Evolutionary conservation across 345 rosid species (phyloP).

Genomic region (Heritiera littoralis): DNA sequence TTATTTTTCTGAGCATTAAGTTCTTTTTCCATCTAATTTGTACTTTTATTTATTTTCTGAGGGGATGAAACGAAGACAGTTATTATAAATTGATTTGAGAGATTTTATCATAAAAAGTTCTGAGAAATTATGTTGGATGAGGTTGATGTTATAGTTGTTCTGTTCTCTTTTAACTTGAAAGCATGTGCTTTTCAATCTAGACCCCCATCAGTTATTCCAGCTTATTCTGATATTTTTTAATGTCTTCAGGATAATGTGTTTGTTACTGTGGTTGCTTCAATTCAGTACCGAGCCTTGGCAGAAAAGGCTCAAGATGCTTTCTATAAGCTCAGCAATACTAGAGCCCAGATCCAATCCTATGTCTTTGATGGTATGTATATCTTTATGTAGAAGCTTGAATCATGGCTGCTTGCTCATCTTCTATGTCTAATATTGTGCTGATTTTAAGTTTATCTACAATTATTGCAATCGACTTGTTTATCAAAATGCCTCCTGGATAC

Average conservation of each 20-base stretch:
- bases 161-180: background rate
- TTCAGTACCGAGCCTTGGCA: constrained; percentile 50
- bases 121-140: background rate
- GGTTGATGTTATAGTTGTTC: background rate
- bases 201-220: background rate
- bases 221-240: background rate
- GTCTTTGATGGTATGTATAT: constrained; percentile 48
- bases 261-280: constrained; percentile 55
- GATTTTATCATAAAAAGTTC: background rate
- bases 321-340: constrained; percentile 54
- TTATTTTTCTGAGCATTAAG: background rate
- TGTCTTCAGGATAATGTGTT: constrained; percentile 50
- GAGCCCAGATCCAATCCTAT: constrained; percentile 50
- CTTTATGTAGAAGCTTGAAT: background rate
- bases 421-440: background rate
- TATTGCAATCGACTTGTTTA: background rate
- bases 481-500: too few relatives aligned
- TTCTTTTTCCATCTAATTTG: background rate
- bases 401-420: background rate
- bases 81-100: background rate
- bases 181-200: background rate
- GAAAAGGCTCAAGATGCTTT: constrained; percentile 50
- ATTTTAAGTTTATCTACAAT: background rate
- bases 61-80: background rate
- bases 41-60: background rate